A percentile compares a stretch with the other conserved stretches of the same genome.
Conservation (phyloP, 192 early-diverging fungal species). For the Backusella morwellensis region DNA sequence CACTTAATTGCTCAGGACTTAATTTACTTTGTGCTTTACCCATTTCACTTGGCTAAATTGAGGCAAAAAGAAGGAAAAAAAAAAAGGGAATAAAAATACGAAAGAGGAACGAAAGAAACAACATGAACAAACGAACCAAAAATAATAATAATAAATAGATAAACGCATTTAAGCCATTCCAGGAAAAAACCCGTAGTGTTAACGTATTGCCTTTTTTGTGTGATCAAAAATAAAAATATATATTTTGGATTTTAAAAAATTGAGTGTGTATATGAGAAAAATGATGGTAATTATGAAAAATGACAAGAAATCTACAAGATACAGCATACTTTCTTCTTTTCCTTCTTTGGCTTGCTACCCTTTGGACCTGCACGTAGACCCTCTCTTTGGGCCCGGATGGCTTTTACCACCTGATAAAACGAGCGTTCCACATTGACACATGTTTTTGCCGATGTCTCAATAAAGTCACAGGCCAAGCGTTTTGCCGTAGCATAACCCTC, state of each 20-base stretch:
- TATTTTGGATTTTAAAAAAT: too few species aligned
- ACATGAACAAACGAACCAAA: not conserved
- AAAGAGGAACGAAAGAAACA: not conserved
- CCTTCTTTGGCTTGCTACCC: conserved; percentile 25
- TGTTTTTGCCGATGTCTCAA: conserved; percentile 85
- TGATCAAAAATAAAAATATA: not conserved
- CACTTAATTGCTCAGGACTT: conserved; percentile 69
- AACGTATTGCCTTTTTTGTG: not conserved
- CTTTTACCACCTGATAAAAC: conserved; percentile 75
- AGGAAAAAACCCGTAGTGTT: too few species aligned
- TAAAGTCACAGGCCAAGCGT: conserved; percentile 73
- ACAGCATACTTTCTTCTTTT: conserved; percentile 27
- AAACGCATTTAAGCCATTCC: not conserved
- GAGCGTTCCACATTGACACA: conserved; percentile 38
- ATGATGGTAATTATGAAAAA: too few species aligned
- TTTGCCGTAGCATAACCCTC: conserved; percentile 76
- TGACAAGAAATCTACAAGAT: conserved; percentile 23
- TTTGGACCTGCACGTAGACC: conserved; percentile 22
- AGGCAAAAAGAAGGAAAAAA: not conserved
- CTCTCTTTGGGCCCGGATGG: conserved; percentile 65
- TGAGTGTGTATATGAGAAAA: too few species aligned
- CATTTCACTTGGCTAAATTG: conserved; percentile 45
- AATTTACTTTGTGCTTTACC: conserved; percentile 87
- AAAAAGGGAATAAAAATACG: not conserved
- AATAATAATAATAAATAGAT: not conserved